Conservation (phyloP, 495 filamentous ascomycete genomes). For the Margaritispora aquatica region DNA sequence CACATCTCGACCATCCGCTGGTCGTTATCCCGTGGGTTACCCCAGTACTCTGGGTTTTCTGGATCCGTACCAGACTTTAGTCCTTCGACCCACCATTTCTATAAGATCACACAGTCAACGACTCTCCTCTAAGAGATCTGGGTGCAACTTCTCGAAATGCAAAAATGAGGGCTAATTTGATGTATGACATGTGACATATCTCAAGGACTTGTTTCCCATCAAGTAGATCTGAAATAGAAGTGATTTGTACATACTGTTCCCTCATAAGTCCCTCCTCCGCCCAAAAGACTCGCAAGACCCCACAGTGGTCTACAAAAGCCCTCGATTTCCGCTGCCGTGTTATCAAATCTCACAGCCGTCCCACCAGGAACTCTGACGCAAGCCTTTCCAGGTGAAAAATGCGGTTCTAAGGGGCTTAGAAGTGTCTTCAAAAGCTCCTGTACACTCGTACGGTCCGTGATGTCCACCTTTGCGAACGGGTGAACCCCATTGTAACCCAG, state of each 20-base stretch:
- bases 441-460: slow-evolving; percentile 44
- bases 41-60: slow-evolving; percentile 63
- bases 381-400: slow-evolving; percentile 51
- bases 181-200: no score
- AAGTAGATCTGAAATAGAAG: neutral
- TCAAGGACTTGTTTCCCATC: no score
- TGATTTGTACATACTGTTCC: slow-evolving; percentile 32
- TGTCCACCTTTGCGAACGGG: slow-evolving; percentile 42
- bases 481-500: slow-evolving; percentile 42
- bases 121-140: neutral
- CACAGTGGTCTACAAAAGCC: slow-evolving; percentile 69
- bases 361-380: slow-evolving; percentile 55
- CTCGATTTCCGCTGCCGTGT: slow-evolving; percentile 70
- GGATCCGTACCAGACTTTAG: slow-evolving; percentile 62
- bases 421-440: slow-evolving; percentile 52
- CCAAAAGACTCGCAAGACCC: slow-evolving; percentile 64
- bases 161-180: no score
- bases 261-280: slow-evolving; percentile 56
- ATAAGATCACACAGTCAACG: neutral
- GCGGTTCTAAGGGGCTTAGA: slow-evolving; percentile 55
- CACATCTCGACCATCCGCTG: slow-evolving; percentile 87
- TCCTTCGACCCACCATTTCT: slow-evolving; percentile 47
- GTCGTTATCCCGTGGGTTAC: slow-evolving; percentile 62
- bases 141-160: neutral
- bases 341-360: slow-evolving; percentile 64